phyloP scores from a whole-genome alignment of 805 yeast genomes.

The Ogataea glucozyma region DNA sequence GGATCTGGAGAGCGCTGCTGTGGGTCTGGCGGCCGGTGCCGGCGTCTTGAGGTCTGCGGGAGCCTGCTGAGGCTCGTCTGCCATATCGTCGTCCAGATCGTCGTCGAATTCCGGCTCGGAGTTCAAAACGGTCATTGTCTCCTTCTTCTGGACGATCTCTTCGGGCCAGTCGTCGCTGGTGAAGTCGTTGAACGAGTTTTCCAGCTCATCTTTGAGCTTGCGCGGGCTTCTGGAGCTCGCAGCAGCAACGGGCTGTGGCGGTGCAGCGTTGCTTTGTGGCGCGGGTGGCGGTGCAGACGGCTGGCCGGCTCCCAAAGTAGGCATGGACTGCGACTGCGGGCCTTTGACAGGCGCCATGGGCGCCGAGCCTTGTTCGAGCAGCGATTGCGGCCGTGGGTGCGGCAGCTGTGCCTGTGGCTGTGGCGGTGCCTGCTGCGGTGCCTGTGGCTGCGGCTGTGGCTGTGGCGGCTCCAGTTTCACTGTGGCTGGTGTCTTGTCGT shows the following conservation, averaged over 20 bases:
- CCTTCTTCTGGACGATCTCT: slow-evolving; percentile 21
- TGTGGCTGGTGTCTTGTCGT: slow-evolving; percentile 17
- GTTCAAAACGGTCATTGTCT: slow-evolving; percentile 17
- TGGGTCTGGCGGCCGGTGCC: background rate
- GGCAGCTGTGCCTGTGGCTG: background rate
- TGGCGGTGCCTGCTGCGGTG: slow-evolving; percentile 3
- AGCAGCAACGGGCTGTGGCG: background rate
- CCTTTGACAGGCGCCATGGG: slow-evolving; percentile 6
- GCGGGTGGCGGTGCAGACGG: too few species aligned
- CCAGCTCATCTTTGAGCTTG: slow-evolving; percentile 27
- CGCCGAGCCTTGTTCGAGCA: slow-evolving; percentile 10
- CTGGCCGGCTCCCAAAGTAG: slow-evolving; percentile 5
- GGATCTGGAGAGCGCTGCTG: background rate
- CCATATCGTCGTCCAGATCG: slow-evolving; percentile 18
- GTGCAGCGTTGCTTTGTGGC: background rate
- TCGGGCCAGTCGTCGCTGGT: slow-evolving; percentile 49
- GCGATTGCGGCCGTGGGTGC: slow-evolving; percentile 10
- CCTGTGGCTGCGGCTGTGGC: background rate
- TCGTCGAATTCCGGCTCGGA: slow-evolving; percentile 33
- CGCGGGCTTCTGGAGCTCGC: slow-evolving; percentile 1
- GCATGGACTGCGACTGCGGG: slow-evolving; percentile 18
- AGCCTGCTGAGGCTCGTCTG: too few species aligned
- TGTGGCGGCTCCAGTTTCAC: slow-evolving; percentile 7
- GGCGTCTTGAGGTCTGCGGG: too few species aligned
- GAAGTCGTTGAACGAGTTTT: slow-evolving; percentile 48